Base-by-base conservation (phyloP, 352 stramenopile species). In the Phytophthora aleatoria region DNA sequence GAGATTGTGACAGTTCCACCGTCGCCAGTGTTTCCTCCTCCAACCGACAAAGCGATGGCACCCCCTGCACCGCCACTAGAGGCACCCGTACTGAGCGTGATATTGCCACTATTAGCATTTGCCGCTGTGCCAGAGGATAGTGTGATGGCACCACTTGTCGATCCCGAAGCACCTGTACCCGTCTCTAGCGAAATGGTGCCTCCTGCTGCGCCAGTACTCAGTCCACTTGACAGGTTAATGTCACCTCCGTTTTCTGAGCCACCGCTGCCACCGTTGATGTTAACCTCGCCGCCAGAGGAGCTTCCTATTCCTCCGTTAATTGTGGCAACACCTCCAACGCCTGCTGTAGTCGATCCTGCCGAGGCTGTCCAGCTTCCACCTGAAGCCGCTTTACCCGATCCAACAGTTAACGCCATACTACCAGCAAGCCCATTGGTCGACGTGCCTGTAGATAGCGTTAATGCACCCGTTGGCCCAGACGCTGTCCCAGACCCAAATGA, bases 1-100 rank as follows among this genome's bases (percentile, higher is more conserved):
- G 57, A 69, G 38, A 86, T 67, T n/a, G 66, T 77, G 20, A 88
- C 53, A 16, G 58, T 57, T 20, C 76, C 73, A 38, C 77, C 77
- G 20, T 71, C 33, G 7, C 66, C 72, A 7, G 56, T 71, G 42
- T 59, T 47, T n/a, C 76, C 71, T 47, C 50, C 63, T 33, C 68
- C 74, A 57, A 87, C 76, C n/a, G 57, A 59, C 11, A 87, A 20
- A 7, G 50, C 49, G 39, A 87, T 73, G 43, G 57, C 42, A 33
- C 81, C 81, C 61, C 73, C 79, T 10, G 30, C 52, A 33, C 69
- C 74, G n/a, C 73, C 76, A 33, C 27, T 56, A 33, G 71, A 66
- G 30, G 35, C 57, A 16, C 67, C 70, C 12, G 74, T 79, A 12
- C 36, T 64, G 13, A 88, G 49, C 6, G 16, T 64, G 36, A 88